Conservation (phyloP, 2,329 filamentous ascomycete species). For the Xylaria sp. region DNA sequence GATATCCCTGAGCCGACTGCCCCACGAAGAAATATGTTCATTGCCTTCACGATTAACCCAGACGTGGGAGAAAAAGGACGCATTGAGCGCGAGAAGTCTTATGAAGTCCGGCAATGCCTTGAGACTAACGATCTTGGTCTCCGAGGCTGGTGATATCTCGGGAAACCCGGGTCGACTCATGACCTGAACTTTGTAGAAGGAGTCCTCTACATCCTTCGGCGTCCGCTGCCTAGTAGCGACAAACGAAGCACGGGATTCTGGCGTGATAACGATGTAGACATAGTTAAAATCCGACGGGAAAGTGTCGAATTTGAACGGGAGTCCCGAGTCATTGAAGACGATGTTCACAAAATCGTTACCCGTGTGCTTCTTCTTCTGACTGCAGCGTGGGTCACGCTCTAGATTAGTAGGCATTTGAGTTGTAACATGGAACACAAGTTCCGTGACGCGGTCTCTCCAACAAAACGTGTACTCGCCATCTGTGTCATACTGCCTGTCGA, state of each 20-base stretch:
- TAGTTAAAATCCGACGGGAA: conserved; percentile 96
- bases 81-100: conserved; percentile 86
- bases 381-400: conserved; percentile 75
- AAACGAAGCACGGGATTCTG: conserved; percentile 79
- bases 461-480: conserved; percentile 91
- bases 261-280: conserved; percentile 94
- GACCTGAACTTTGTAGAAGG: conserved; percentile 88
- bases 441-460: conserved; percentile 93
- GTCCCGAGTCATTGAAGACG: conserved; percentile 95
- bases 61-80: conserved; percentile 90
- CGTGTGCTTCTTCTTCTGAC: conserved; percentile 90
- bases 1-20: conserved; percentile 83
- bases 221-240: conserved; percentile 58
- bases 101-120: conserved; percentile 84
- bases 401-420: conserved; percentile 96
- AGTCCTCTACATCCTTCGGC: conserved; percentile 47
- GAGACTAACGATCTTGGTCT: conserved; percentile 86
- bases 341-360: conserved; percentile 99
- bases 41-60: conserved; percentile 79
- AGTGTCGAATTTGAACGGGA: conserved; percentile 85
- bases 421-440: conserved; percentile 93
- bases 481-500: conserved; percentile 76
- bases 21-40: conserved; percentile 89
- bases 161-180: conserved; percentile 89
- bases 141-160: conserved; percentile 85